phyloP scores from a whole-genome alignment of 352 stramenopile species.

The Thraustochytrium sp. region DNA sequence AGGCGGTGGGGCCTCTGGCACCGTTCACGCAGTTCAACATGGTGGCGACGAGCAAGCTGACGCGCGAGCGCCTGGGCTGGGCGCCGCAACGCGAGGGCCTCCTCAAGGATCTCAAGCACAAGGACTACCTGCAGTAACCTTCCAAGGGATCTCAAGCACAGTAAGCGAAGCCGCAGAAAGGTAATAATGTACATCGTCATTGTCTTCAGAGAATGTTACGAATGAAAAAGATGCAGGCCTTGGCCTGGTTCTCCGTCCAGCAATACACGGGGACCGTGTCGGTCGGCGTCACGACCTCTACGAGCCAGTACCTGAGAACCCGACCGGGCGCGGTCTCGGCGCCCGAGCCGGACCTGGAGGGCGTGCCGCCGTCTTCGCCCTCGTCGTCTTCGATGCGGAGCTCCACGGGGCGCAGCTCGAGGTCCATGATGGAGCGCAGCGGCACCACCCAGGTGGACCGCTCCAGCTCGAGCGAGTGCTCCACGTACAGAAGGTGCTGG shows the following conservation, averaged over 20 bases:
- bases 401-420: neutral
- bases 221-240: neutral
- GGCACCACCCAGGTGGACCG: constrained; percentile 13
- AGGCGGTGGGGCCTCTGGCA: too few species aligned
- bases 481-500: constrained; percentile 22
- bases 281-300: neutral
- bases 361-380: neutral
- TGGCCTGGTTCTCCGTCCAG: constrained; percentile 1
- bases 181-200: too few species aligned
- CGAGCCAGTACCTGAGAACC: neutral
- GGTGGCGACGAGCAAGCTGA: too few species aligned
- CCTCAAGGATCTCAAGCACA: too few species aligned
- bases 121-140: too few species aligned
- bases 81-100: too few species aligned
- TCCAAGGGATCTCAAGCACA: too few species aligned
- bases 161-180: too few species aligned
- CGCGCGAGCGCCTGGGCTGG: too few species aligned
- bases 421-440: neutral
- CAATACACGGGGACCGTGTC: neutral
- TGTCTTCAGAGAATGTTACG: neutral
- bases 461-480: neutral
- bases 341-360: neutral
- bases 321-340: neutral
- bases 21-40: too few species aligned
- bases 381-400: neutral